Conservation (phyloP, 148 eudicot genomes). For the Mesembryanthemum crystallinum region DNA sequence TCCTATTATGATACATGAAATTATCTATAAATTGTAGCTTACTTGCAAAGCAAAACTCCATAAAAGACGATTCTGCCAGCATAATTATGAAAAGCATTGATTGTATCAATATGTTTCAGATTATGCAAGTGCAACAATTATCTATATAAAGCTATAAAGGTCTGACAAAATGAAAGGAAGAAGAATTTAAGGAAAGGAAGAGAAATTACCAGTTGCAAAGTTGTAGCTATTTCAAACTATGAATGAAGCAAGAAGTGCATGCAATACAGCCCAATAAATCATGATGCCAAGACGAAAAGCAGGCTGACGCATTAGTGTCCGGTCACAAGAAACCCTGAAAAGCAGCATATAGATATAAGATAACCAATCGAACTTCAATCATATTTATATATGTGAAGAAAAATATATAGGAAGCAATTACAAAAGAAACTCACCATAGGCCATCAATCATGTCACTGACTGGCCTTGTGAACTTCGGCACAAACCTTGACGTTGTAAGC, state of each 20-base stretch:
- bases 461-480: conserved; percentile 95
- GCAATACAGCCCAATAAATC: conserved; percentile 87
- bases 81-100: neutral
- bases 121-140: neutral
- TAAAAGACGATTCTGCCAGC: neutral
- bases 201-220: conserved; percentile 32
- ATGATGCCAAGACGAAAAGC: conserved; percentile 86
- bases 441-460: conserved; percentile 89
- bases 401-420: neutral
- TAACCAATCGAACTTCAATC: conserved; percentile 2
- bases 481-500: conserved; percentile 71
- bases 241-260: conserved; percentile 76
- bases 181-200: conserved; percentile 6
- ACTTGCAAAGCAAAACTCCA: neutral
- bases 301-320: conserved; percentile 96
- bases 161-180: neutral
- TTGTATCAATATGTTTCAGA: neutral
- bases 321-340: conserved; percentile 94
- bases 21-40: neutral
- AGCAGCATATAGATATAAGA: conserved; percentile 15
- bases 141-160: neutral
- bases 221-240: conserved; percentile 52
- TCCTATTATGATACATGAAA: neutral
- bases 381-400: neutral
- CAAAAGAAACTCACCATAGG: conserved; percentile 57